Evolutionary conservation across 257 asterid species (phyloP).

Genomic region (Fraxinus excelsior): DNA sequence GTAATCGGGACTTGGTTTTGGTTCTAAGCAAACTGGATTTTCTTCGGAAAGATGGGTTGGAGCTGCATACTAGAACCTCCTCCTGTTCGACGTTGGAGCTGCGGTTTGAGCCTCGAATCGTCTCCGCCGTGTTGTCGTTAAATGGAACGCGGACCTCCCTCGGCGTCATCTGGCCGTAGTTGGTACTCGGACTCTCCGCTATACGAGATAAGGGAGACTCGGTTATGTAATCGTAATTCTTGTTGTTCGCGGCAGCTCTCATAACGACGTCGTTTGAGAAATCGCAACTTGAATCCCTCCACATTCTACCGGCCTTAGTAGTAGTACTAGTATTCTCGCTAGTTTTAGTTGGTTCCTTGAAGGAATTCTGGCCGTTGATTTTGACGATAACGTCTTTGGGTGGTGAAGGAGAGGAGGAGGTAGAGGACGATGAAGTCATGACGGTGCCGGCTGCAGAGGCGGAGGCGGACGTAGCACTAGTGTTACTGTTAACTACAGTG

Average conservation of each 20-base stretch:
- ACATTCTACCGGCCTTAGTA: slow-evolving; percentile 20
- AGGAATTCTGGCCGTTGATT: slow-evolving; percentile 16
- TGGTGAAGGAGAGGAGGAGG: slow-evolving; percentile 15
- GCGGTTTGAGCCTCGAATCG: slow-evolving; percentile 29
- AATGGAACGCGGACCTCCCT: slow-evolving; percentile 27
- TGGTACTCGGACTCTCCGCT: slow-evolving; percentile 51
- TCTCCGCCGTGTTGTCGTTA: slow-evolving; percentile 29
- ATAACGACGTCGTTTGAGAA: slow-evolving; percentile 47
- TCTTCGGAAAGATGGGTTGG: slow-evolving; percentile 53
- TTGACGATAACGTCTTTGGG: slow-evolving; percentile 29
- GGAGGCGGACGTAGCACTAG: neutral
- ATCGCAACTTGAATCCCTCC: slow-evolving; percentile 54
- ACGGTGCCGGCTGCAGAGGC: neutral
- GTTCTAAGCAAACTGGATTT: slow-evolving; percentile 54
- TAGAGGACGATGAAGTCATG: slow-evolving; percentile 1
- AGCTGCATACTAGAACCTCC: slow-evolving; percentile 58
- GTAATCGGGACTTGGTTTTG: slow-evolving; percentile 58
- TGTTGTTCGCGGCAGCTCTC: slow-evolving; percentile 25
- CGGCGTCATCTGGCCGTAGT: slow-evolving; percentile 32
- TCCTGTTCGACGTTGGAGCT: slow-evolving; percentile 55
- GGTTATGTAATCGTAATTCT: slow-evolving; percentile 44
- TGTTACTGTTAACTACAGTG: neutral
- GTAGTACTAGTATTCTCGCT: slow-evolving; percentile 11
- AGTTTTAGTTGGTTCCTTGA: slow-evolving; percentile 10
- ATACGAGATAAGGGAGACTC: slow-evolving; percentile 51